Base-by-base conservation (phyloP, 2,329 filamentous ascomycete genomes). In the Uncinocarpus reesii region DNA sequence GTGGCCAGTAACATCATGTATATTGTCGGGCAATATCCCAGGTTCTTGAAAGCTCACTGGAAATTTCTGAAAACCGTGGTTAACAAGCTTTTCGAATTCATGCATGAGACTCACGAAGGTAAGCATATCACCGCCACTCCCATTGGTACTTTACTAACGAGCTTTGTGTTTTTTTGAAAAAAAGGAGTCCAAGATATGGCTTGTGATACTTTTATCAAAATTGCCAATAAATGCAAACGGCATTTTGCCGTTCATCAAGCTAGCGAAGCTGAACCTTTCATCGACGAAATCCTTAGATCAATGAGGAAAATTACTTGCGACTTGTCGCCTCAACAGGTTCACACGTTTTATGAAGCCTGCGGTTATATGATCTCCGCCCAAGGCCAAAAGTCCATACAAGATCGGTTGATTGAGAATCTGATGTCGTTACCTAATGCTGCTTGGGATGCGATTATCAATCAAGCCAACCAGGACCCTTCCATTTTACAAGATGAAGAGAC, bases 1-100 rank as follows among this genome's bases (percentile, higher is more conserved):
- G 92, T 98, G 34, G 92, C 92, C 54, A 95, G 87, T 71, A 98
- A 98, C 71, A 98, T 98, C 62, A 98, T 98, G 92, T 98, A 98
- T 66, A 98, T 98, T 70, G 92, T 98, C 53, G 92, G 92, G 51
- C 92, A 98, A 64, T 98, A 98, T 63, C 92, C 92, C 31, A 86
- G 92, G 16, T 98, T 98, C 72, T 73, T 98, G 60, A 98, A 98
- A 73, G 92, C 92, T 1, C 92, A 98, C 67, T 98, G 92, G 92
- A 98, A 98, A 67, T 98, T 98, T 71, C 74, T 98, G 49, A 98
- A 98, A 80, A 98, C 92, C 2, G 92, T 98, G 15, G 92, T 98
- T 62, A 98, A 98, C 72, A 98, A 98, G 73, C 78, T 98, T 4
- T 98, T 98, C 61, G 92, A 98, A 71, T 98, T 98, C 64, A 98